Evolutionary conservation across 2,329 filamentous ascomycete species (phyloP), one percentile per base, ranked within the genome.

Genomic region (Fusarium marasasianum): DNA sequence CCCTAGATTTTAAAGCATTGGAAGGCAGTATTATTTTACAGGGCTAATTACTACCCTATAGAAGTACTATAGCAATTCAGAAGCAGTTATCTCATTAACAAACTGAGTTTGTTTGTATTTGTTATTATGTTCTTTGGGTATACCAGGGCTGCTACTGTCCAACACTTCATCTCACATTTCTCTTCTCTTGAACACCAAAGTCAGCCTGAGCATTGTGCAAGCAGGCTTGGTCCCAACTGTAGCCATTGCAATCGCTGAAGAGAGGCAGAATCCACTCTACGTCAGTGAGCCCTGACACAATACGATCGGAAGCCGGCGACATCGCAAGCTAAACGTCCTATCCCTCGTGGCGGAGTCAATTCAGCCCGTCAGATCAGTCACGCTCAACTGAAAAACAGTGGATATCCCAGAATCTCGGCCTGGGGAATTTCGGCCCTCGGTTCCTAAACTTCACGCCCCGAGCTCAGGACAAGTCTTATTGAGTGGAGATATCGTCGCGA

Each of bases 401-500:
- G 44, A 69, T 47, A 38, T 53, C 29, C 24, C 35, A 56, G 24
- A 35, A n/a, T 55, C 54, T 53, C 20, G 51, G n/a, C 29, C 40
- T 55, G 62, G 55, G 66, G 66, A n/a, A 65, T 65, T 22, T 70
- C 66, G 66, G 66, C 58, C 66, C 66, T 69, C 41, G 58, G 38
- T 70, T 70, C 66, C 66, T 31, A 3, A 6, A 4, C 24, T 37
- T 57, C 56, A 50, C 56, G 43, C 45, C 29, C 37, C 33, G n/a
- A 69, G 66, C 58, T 65, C 58, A 43, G 66, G 50, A 58, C 66
- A 58, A 69, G 51, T 65, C 66, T 69, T 69, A 37, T 65, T 58
- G 56, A 70, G 66, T 70, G 66, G 66, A 58, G 40, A 70, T 55
- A 29, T 10, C 24, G 8, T 41, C 20, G 20, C 26, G 4, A 26